Conservation (phyloP, 1,139 yeast species). For the Pneumocystis wakefieldiae region DNA sequence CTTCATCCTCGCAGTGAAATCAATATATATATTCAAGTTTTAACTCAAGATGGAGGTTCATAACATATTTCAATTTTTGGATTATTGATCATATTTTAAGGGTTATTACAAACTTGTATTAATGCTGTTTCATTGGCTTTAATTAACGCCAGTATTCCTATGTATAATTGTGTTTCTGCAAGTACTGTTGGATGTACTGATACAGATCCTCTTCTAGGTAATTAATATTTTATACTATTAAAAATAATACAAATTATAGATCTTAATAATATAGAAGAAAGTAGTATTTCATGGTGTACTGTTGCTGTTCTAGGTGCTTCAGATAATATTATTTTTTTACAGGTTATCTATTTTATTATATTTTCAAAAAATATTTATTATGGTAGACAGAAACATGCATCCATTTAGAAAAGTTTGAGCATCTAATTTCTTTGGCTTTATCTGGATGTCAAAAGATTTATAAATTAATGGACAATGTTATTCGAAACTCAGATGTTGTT, state of each 20-base stretch:
- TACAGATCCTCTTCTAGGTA: conserved; percentile 43
- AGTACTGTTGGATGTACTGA: conserved; percentile 69
- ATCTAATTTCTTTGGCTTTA: conserved; percentile 66
- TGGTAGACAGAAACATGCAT: conserved; percentile 54
- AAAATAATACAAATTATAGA: conserved; percentile 27
- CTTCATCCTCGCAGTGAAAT: conserved; percentile 75
- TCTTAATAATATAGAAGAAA: conserved; percentile 67
- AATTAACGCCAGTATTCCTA: conserved; percentile 88
- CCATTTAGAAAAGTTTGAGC: conserved; percentile 67
- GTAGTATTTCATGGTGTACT: conserved; percentile 65
- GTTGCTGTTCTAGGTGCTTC: conserved; percentile 64
- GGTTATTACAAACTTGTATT: conserved; percentile 59
- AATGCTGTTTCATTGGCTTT: conserved; percentile 85
- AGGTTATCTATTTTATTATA: conserved; percentile 16
- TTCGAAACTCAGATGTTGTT: conserved; percentile 49
- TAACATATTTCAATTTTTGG: not conserved
- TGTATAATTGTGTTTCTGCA: conserved; percentile 80
- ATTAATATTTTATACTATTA: not conserved
- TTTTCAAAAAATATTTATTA: not conserved
- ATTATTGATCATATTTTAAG: conserved; percentile 20
- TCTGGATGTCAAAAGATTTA: conserved; percentile 78
- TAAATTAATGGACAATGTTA: conserved; percentile 73
- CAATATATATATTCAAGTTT: conserved; percentile 54
- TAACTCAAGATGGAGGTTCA: conserved; percentile 64
- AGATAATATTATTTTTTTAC: conserved; percentile 58